These are phyloP conservation scores for Chiua virens DNA, from an alignment of 768 basidiomycete species.

Conservation along the genomic window DNA sequence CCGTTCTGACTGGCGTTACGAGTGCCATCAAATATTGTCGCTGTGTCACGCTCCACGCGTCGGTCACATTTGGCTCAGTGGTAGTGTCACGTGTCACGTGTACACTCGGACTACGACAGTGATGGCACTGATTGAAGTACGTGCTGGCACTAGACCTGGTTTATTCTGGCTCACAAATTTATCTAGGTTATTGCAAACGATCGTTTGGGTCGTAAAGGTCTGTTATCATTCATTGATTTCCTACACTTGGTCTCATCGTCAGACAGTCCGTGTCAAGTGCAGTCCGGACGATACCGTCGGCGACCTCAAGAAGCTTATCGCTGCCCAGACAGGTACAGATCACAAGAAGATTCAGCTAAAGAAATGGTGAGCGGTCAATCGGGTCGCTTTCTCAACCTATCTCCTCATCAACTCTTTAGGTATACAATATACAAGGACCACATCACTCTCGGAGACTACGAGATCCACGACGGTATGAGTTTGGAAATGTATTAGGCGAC, in stretches of 20 bases:
- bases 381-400: not conserved
- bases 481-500: constrained; percentile 78
- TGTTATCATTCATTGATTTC: not conserved
- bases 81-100: constrained; percentile 17
- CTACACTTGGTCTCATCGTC: constrained; percentile 5
- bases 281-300: constrained; percentile 95
- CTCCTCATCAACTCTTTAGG: constrained; percentile 45
- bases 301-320: constrained; percentile 95
- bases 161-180: constrained; percentile 1
- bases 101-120: not conserved
- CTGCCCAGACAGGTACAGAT: constrained; percentile 92
- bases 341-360: constrained; percentile 85
- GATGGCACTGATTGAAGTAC: constrained; percentile 60
- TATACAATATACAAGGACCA: constrained; percentile 97
- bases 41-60: constrained; percentile 21
- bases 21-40: constrained; percentile 23
- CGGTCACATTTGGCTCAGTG: constrained; percentile 14
- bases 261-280: constrained; percentile 90
- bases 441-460: constrained; percentile 88
- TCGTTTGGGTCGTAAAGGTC: constrained; percentile 92
- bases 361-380: constrained; percentile 74
- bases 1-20: constrained; percentile 30
- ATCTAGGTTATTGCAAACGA: constrained; percentile 90
- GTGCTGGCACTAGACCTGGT: constrained; percentile 2
- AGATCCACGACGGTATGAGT: constrained; percentile 92